Evolutionary conservation across 495 filamentous ascomycete genomes (phyloP).

Genomic region (Tuber borchii): DNA sequence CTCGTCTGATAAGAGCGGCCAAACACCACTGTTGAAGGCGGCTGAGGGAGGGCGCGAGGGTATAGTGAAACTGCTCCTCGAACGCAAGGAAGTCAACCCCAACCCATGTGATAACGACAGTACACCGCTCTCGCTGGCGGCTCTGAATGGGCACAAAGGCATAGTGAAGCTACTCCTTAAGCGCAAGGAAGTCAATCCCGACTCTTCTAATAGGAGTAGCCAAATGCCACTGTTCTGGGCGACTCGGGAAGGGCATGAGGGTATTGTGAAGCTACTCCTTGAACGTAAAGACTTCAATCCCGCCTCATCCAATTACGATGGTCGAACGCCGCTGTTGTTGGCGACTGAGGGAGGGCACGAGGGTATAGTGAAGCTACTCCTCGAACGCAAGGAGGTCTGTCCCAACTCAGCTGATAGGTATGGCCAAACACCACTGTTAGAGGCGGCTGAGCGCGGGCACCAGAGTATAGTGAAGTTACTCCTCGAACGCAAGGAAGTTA

Average conservation of each 20-base stretch:
- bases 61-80: too few species aligned
- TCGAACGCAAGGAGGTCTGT: neutral
- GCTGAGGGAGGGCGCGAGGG: too few species aligned
- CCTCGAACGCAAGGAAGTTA: conserved; percentile 14
- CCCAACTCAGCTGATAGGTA: conserved; percentile 4
- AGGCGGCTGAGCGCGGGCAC: too few species aligned
- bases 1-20: too few species aligned
- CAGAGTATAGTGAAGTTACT: conserved; percentile 36
- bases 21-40: too few species aligned
- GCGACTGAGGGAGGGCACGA: conserved; percentile 6
- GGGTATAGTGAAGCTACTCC: too few species aligned
- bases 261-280: conserved; percentile 16
- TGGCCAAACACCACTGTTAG: conserved; percentile 41
- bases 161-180: conserved; percentile 16
- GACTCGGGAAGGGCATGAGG: conserved; percentile 21
- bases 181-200: conserved; percentile 14
- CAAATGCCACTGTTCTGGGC: conserved; percentile 12
- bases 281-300: conserved; percentile 14
- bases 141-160: too few species aligned
- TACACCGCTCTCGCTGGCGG: too few species aligned
- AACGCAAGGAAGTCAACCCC: too few species aligned
- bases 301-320: conserved; percentile 1
- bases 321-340: conserved; percentile 22
- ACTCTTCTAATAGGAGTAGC: conserved; percentile 15
- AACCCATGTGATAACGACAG: too few species aligned